Evolutionary conservation across 225 moss, liverwort and hornwort species (phyloP).

Genomic region (Physcomitrium patens): DNA sequence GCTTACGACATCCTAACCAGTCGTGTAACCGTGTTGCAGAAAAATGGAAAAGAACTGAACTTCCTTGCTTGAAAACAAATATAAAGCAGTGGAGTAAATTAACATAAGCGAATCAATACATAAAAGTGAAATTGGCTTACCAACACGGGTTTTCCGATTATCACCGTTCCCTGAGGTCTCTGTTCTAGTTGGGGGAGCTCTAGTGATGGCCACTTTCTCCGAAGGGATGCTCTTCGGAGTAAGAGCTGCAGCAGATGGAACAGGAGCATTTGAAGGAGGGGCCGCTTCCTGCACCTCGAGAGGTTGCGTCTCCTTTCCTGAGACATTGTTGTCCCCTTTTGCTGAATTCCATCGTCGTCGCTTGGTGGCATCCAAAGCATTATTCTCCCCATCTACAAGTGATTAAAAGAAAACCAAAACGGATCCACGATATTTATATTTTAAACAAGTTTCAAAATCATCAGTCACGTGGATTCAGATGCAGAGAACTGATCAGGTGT

Average conservation of each 20-base stretch:
- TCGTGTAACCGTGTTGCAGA: background rate
- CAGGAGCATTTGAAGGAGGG: conserved; percentile 37
- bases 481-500: no score
- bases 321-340: conserved; percentile 55
- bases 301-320: conserved; percentile 51
- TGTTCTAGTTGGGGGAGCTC: conserved; percentile 59
- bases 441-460: conserved; percentile 17
- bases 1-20: conserved; percentile 22
- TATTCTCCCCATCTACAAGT: conserved; percentile 59
- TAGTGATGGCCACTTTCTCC: conserved; percentile 66
- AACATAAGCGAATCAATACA: no score
- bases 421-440: background rate
- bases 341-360: conserved; percentile 94
- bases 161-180: conserved; percentile 85
- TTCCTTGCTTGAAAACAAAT: conserved; percentile 1
- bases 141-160: conserved; percentile 73
- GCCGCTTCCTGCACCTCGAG: conserved; percentile 55
- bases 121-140: conserved; percentile 38
- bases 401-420: background rate
- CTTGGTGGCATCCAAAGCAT: conserved; percentile 79
- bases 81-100: no score
- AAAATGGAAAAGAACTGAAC: background rate
- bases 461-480: background rate
- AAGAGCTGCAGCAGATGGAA: conserved; percentile 51
- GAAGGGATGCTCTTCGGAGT: conserved; percentile 66